These are phyloP conservation scores for Echria macrotheca DNA, from an alignment of 495 filamentous ascomycete species.

Conservation along the genomic window DNA sequence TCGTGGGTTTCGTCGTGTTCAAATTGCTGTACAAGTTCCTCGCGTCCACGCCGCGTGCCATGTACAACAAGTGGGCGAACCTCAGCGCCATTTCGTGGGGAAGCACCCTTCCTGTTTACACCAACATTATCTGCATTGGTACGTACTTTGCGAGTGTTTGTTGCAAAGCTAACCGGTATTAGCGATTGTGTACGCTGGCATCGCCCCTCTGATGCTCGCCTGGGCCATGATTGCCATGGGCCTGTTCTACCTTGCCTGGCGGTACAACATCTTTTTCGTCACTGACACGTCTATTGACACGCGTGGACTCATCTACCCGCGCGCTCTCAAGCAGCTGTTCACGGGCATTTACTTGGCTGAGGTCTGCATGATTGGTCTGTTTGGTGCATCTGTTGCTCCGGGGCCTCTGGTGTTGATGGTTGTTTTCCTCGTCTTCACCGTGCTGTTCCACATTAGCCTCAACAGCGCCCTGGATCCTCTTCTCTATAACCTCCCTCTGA, in stretches of 20 bases:
- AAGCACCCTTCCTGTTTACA: slow-evolving; percentile 80
- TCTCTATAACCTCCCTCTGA: slow-evolving; percentile 70
- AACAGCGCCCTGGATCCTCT: slow-evolving; percentile 74
- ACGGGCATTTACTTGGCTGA: slow-evolving; percentile 82
- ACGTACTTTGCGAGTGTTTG: slow-evolving; percentile 16
- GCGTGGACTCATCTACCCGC: slow-evolving; percentile 80
- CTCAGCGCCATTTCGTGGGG: slow-evolving; percentile 74
- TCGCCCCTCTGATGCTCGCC: slow-evolving; percentile 83
- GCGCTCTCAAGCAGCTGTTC: slow-evolving; percentile 86
- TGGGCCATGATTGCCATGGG: slow-evolving; percentile 80
- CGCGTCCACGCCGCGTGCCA: slow-evolving; percentile 50
- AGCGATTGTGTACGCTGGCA: slow-evolving; percentile 83
- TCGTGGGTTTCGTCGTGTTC: slow-evolving; percentile 71
- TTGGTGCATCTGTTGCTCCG: slow-evolving; percentile 62
- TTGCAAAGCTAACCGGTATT: slow-evolving; percentile 8
- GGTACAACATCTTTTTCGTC: slow-evolving; percentile 93
- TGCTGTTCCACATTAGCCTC: slow-evolving; percentile 78
- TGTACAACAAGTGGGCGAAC: slow-evolving; percentile 56
- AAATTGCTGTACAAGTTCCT: slow-evolving; percentile 66
- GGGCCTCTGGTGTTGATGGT: slow-evolving; percentile 84
- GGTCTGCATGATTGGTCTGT: slow-evolving; percentile 85
- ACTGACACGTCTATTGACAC: slow-evolving; percentile 82
- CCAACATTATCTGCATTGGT: slow-evolving; percentile 81
- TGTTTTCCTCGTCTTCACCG: slow-evolving; percentile 69
- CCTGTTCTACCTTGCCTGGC: slow-evolving; percentile 88